Conservation (phyloP, 352 stramenopile species). For the Phytophthora cryptogea region DNA sequence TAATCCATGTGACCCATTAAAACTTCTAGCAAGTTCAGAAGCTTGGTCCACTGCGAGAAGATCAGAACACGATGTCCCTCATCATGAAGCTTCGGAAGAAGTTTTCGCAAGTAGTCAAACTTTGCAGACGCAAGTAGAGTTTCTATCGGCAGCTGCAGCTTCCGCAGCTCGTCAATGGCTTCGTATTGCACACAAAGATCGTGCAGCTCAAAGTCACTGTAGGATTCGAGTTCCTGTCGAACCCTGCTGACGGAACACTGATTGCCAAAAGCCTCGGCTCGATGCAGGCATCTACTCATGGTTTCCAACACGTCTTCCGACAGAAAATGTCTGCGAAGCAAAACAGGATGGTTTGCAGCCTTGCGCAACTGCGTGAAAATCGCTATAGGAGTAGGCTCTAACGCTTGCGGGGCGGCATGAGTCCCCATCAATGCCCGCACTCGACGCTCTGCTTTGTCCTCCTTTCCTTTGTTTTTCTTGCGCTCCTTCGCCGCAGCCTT, state of each 20-base stretch:
- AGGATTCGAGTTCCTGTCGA: conserved; percentile 92
- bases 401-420: conserved; percentile 21
- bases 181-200: conserved; percentile 91
- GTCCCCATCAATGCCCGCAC: conserved; percentile 50
- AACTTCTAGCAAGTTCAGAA: conserved; percentile 94
- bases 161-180: conserved; percentile 74
- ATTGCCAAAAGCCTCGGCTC: conserved; percentile 81
- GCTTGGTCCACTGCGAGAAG: conserved; percentile 97
- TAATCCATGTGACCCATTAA: conserved; percentile 79
- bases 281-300: conserved; percentile 84
- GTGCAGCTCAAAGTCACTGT: conserved; percentile 97
- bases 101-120: conserved; percentile 87
- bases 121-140: conserved; percentile 94
- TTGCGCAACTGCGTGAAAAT: conserved; percentile 98
- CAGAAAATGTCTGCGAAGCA: conserved; percentile 90
- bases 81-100: conserved; percentile 87
- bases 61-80: conserved; percentile 95
- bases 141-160: conserved; percentile 87
- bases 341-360: conserved; percentile 96
- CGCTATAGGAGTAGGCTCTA: conserved; percentile 41
- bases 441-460: conserved; percentile 47
- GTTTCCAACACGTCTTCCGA: conserved; percentile 74
- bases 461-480: conserved; percentile 60
- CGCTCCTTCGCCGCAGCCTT: conserved; percentile 59
- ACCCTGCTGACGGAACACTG: conserved; percentile 87